Evolutionary conservation across 1,284 basidiomycete species (phyloP).

Genomic region (Ceratobasidium sp.): DNA sequence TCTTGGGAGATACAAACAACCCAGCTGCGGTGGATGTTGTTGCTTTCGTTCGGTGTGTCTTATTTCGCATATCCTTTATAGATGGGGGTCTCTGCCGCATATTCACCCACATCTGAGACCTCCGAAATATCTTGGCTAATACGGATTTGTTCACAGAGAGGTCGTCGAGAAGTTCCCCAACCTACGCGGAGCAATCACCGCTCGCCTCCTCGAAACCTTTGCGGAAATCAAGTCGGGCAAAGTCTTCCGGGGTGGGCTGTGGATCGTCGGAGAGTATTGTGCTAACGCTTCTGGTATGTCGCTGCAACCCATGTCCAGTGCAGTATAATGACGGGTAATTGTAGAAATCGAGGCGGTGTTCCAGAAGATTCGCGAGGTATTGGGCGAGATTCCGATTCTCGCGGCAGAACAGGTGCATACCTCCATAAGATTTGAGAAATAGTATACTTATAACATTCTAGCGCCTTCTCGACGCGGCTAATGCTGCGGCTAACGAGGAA

Average conservation of each 20-base stretch:
- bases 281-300: slow-evolving; percentile 56
- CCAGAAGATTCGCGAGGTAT: slow-evolving; percentile 82
- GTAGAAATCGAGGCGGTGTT: slow-evolving; percentile 76
- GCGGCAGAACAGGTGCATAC: slow-evolving; percentile 80
- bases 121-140: background rate
- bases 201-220: slow-evolving; percentile 86
- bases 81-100: too few relatives aligned
- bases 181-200: slow-evolving; percentile 83
- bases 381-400: slow-evolving; percentile 96
- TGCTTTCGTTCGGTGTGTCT: slow-evolving; percentile 81
- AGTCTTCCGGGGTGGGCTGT: slow-evolving; percentile 95
- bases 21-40: slow-evolving; percentile 96
- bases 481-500: slow-evolving; percentile 56
- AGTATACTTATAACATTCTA: slow-evolving; percentile 44
- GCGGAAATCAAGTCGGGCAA: slow-evolving; percentile 95
- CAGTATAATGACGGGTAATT: slow-evolving; percentile 9
- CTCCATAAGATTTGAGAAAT: too few relatives aligned
- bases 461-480: slow-evolving; percentile 72
- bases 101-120: too few relatives aligned
- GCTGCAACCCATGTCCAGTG: background rate
- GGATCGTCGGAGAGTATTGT: slow-evolving; percentile 98
- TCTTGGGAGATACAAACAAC: slow-evolving; percentile 95
- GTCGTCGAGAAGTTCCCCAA: slow-evolving; percentile 98
- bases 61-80: background rate
- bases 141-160: slow-evolving; percentile 61